Percentiles rank a stretch among this genome's conserved stretches.
These are phyloP conservation scores for Clausena lansium DNA, from an alignment of 345 rosid genomes.

Conservation along the genomic window DNA sequence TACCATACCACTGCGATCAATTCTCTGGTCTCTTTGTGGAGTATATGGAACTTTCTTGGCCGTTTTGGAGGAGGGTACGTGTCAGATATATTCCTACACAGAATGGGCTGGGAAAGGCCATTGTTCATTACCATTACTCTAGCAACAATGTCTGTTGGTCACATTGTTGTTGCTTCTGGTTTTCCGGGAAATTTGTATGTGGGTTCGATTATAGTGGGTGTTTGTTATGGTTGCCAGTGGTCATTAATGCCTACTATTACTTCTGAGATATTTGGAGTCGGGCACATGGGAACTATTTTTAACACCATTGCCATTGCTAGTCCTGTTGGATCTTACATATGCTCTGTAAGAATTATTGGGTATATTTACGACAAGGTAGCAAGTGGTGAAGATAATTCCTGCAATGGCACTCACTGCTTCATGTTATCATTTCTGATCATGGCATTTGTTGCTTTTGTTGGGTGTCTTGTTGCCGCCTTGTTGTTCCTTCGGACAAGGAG, in stretches of 20 bases:
- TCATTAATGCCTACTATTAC: conserved; percentile 80
- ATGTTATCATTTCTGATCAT: conserved; percentile 71
- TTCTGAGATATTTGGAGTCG: conserved; percentile 69
- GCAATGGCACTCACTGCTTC: conserved; percentile 73
- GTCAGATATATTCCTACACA: conserved; percentile 67
- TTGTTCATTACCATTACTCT: conserved; percentile 66
- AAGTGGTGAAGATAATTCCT: conserved; percentile 40
- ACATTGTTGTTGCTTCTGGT: conserved; percentile 68
- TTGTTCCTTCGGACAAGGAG: conserved; percentile 58
- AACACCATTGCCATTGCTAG: conserved; percentile 81
- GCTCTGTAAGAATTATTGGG: conserved; percentile 79
- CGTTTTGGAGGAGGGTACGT: conserved; percentile 81
- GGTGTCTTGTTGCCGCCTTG: conserved; percentile 49
- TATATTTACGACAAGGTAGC: conserved; percentile 67
- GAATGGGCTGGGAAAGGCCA: conserved; percentile 72
- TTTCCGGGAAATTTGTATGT: conserved; percentile 55
- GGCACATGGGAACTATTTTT: conserved; percentile 85
- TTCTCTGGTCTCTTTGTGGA: conserved; percentile 70
- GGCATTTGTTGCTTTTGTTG: conserved; percentile 61
- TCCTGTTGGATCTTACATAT: conserved; percentile 81
- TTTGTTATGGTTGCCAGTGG: conserved; percentile 88
- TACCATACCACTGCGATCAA: conserved; percentile 57
- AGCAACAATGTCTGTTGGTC: conserved; percentile 59
- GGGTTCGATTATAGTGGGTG: conserved; percentile 70
- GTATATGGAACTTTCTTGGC: conserved; percentile 94